Base-by-base conservation (phyloP, 2,329 filamentous ascomycete genomes). In the Aureobasidium leucospermi region DNA sequence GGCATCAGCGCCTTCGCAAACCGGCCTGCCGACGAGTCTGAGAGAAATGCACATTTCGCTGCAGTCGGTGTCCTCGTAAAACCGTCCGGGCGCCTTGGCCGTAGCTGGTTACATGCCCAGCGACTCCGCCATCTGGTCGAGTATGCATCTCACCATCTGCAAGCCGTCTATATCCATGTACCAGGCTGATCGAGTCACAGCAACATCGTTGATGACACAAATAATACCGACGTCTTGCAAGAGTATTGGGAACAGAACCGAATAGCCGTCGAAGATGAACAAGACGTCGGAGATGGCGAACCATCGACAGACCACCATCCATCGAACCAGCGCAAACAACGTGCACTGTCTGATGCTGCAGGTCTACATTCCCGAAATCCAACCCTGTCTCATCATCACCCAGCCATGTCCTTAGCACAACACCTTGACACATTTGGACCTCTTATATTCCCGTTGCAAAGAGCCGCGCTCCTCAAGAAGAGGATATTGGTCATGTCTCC, bases 1-100 rank as follows among this genome's bases (percentile, higher is more conserved):
- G 94, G 94, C 31, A 80, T 97, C 66, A 96, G 91, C 76, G 91
- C 92, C 31, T 99, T 96, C 71, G 79, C 94, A 71, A 96, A 96
- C 72, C 83, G 83, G 64, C 87, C 88, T 2, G 91, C 90, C 51
- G 85, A 87, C 13, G 88, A 90, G 66, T 85, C 84, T 56, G 84
- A 89, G 56, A 87, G 94, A 62, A 89, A 96, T 78, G 94, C 94
- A 52, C 85, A 88, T 66, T 96, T 99, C 85, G 85, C 96, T 63
- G 89, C 93, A 13, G 90, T 97, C 1, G 94, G 94, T 42, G 84
- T 93, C 31, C 77, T 99, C 65, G 91, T 97, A 1, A 90, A 90
- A 55, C 93, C 87, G 69, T 88, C 89, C 68, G 93, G 93, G 28
- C 83, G 91, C 58, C 78, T 97, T 23, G 94, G 94, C 4, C 84